Evolutionary conservation across 768 basidiomycete species (phyloP).

Genomic region (Agaricus subrufescens): DNA sequence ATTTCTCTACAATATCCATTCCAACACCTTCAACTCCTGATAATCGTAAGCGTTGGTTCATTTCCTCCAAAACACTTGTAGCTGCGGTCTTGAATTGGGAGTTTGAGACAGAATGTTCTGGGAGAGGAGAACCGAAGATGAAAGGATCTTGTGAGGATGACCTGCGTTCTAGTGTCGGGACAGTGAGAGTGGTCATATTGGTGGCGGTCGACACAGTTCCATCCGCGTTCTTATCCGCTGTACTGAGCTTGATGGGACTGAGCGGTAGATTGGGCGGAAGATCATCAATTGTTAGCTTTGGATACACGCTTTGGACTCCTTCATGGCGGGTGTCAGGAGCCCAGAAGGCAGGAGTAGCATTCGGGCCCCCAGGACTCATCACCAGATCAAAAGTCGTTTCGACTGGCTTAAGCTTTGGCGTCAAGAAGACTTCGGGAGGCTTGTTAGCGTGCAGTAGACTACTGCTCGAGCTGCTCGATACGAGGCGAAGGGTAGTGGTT

Average conservation of each 20-base stretch:
- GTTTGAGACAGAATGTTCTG: slow-evolving; percentile 58
- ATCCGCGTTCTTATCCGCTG: not conserved
- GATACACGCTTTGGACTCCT: slow-evolving; percentile 28
- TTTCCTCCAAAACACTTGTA: slow-evolving; percentile 72
- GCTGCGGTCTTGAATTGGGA: slow-evolving; percentile 64
- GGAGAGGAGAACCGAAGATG: slow-evolving; percentile 73
- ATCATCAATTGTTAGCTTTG: slow-evolving; percentile 31
- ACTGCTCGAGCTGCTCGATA: slow-evolving; percentile 24
- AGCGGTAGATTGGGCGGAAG: slow-evolving; percentile 17
- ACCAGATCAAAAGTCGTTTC: slow-evolving; percentile 65
- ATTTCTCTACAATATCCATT: slow-evolving; percentile 37
- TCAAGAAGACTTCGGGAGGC: slow-evolving; percentile 25
- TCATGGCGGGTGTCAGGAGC: slow-evolving; percentile 22
- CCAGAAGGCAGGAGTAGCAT: slow-evolving; percentile 22
- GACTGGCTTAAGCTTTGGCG: slow-evolving; percentile 65
- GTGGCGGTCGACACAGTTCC: slow-evolving; percentile 13
- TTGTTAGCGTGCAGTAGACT: not conserved
- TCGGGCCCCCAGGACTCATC: slow-evolving; percentile 41
- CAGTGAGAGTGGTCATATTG: slow-evolving; percentile 5
- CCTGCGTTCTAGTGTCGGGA: not conserved
- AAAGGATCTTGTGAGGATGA: slow-evolving; percentile 43
- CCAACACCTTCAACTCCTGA: slow-evolving; percentile 50
- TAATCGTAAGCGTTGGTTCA: slow-evolving; percentile 66
- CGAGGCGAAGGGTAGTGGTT: slow-evolving; percentile 49
- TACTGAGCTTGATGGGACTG: slow-evolving; percentile 2